These are phyloP conservation scores for Kregervanrija delftensis DNA, from an alignment of 805 yeast genomes.

Conservation along the genomic window DNA sequence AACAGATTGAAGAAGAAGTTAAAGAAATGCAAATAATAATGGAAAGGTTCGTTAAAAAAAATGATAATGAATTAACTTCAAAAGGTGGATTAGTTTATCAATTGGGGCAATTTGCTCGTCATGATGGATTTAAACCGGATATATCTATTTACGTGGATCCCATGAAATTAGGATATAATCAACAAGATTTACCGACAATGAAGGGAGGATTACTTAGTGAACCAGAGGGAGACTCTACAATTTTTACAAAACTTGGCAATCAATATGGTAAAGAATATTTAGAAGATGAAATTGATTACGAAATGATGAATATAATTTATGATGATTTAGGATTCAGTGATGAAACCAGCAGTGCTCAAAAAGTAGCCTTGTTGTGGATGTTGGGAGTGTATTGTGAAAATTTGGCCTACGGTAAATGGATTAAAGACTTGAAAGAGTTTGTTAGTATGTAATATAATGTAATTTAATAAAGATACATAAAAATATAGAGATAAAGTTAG, in stretches of 20 bases:
- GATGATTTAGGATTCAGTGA: too few species aligned
- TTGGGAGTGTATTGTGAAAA: conserved; percentile 6
- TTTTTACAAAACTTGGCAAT: not conserved
- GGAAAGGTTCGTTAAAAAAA: not conserved
- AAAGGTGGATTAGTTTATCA: conserved; percentile 1
- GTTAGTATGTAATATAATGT: not conserved
- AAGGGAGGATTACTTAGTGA: too few species aligned
- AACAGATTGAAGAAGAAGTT: not conserved
- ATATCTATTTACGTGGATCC: not conserved
- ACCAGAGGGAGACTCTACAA: too few species aligned
- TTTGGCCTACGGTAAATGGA: conserved; percentile 7
- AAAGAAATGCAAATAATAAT: conserved; percentile 8
- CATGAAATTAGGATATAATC: too few species aligned
- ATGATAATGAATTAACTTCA: not conserved
- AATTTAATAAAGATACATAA: too few species aligned
- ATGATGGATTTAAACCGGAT: conserved; percentile 4
- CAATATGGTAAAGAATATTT: not conserved
- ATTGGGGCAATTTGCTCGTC: conserved; percentile 5
- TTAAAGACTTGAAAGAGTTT: conserved; percentile 1
- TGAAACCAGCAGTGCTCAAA: too few species aligned
- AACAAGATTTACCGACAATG: too few species aligned
- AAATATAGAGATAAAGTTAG: too few species aligned
- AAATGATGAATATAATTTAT: too few species aligned
- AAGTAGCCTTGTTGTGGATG: conserved; percentile 4
- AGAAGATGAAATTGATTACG: too few species aligned